phyloP scores from a whole-genome alignment of 2,329 filamentous ascomycete species.

The Raffaelea albimanens region DNA sequence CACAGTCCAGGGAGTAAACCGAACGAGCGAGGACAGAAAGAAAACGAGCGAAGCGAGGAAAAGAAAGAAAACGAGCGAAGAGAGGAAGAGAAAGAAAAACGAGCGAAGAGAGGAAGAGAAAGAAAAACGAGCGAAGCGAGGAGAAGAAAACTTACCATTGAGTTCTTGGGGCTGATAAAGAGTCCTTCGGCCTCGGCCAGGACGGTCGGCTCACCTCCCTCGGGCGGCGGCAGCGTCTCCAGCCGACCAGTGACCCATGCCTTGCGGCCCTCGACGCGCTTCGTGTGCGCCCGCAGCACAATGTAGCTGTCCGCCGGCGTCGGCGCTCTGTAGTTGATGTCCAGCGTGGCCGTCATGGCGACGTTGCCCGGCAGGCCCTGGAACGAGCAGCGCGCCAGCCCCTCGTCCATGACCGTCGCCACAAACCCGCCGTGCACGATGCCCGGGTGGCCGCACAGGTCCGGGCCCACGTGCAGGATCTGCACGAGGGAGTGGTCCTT shows the following conservation, averaged over 20 bases:
- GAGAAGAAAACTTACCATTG: slow-evolving; percentile 47
- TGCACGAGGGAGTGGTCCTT: slow-evolving; percentile 60
- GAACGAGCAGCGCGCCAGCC: slow-evolving; percentile 80
- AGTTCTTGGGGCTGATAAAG: slow-evolving; percentile 81
- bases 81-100: too few relatives aligned
- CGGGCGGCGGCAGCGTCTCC: slow-evolving; percentile 59
- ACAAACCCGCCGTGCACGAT: slow-evolving; percentile 86
- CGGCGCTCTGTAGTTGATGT: slow-evolving; percentile 72
- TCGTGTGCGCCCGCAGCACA: slow-evolving; percentile 70
- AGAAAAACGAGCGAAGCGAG: background rate
- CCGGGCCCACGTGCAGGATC: slow-evolving; percentile 66
- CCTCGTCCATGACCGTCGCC: slow-evolving; percentile 89
- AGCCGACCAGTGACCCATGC: slow-evolving; percentile 86
- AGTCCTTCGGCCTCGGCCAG: slow-evolving; percentile 77
- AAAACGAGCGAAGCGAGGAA: too few relatives aligned
- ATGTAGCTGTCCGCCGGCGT: slow-evolving; percentile 66
- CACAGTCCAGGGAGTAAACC: too few relatives aligned
- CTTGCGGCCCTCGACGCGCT: slow-evolving; percentile 83
- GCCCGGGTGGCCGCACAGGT: slow-evolving; percentile 81
- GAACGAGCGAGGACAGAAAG: too few relatives aligned
- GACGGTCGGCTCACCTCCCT: slow-evolving; percentile 49
- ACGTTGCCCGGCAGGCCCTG: slow-evolving; percentile 77
- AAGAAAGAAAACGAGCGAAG: too few relatives aligned
- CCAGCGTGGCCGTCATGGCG: slow-evolving; percentile 78
- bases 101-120: background rate